Conservation (phyloP, 2,329 filamentous ascomycete genomes). For the Venturia effusa region DNA sequence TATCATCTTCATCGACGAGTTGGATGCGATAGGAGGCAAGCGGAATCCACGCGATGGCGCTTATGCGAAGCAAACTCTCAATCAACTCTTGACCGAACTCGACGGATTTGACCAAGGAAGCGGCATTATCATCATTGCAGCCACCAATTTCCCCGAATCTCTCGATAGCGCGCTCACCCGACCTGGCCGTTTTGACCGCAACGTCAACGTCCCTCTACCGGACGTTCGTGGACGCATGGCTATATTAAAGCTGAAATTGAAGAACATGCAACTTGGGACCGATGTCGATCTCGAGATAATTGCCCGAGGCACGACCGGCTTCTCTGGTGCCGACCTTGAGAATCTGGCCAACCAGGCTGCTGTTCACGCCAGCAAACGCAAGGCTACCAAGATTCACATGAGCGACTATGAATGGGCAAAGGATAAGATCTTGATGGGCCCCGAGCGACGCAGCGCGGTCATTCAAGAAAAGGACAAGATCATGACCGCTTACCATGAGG, state of each 20-base stretch:
- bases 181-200: slow-evolving; percentile 90
- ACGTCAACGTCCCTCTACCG: slow-evolving; percentile 77
- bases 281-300: slow-evolving; percentile 78
- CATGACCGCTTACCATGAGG: slow-evolving; percentile 93
- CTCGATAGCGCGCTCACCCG: slow-evolving; percentile 91
- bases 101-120: slow-evolving; percentile 94
- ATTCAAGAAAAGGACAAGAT: slow-evolving; percentile 91
- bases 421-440: slow-evolving; percentile 95
- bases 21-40: slow-evolving; percentile 90
- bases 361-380: slow-evolving; percentile 83
- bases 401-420: slow-evolving; percentile 93
- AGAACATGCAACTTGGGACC: slow-evolving; percentile 70
- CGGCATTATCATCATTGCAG: slow-evolving; percentile 89
- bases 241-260: slow-evolving; percentile 87
- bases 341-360: slow-evolving; percentile 96
- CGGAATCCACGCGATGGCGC: slow-evolving; percentile 86
- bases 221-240: slow-evolving; percentile 88
- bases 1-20: slow-evolving; percentile 92
- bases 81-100: slow-evolving; percentile 91
- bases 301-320: slow-evolving; percentile 78
- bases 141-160: slow-evolving; percentile 90
- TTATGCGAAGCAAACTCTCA: slow-evolving; percentile 94
- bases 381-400: slow-evolving; percentile 62
- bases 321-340: slow-evolving; percentile 91
- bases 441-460: slow-evolving; percentile 79